Base-by-base conservation (phyloP, 495 filamentous ascomycete species). In the Aspergillus egyptiacus region DNA sequence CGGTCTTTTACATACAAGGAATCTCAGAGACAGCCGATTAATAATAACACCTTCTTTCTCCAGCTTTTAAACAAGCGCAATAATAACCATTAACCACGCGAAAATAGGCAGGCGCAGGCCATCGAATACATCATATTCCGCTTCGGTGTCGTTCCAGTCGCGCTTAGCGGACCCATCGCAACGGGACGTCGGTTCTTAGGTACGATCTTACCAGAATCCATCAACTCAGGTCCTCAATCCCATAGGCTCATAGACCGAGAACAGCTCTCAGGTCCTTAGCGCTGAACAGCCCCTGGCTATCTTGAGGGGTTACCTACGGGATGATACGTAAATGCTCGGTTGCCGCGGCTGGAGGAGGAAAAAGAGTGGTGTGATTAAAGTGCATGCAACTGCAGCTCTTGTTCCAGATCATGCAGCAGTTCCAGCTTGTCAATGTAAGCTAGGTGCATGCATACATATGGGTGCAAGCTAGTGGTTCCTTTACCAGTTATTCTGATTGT, bases 391-490 rank as follows among this genome's bases (percentile, higher is more conserved):
- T 33, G 38, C 40, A 43, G 37, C 30, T 3, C 28, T 44, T 6
- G 39, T 13, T 50, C 39, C 22, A 44, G 48, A 37, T 44, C 30
- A 41, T 48, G 46, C 46, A 48, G 34, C 17, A 30, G 44, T 46
- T 46, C 44, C 25, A 20, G 7, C 9, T 2, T 31, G 7, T 11
- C 18, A 6, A 10, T 38, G 31, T 25, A n/a, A n/a, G n/a, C n/a
- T n/a, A n/a, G 18, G 32, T 36, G 7, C 20, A 39, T 42, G 39
- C 39, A 51, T 51, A 39, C 48, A 51, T 35, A 2, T 37, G 13
- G 23, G 30, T 51, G 48, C 48, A 44, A 25, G 39, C 33, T 44
- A 22, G 28, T 27, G 20, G 40, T 51, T 51, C 48, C 39, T 43
- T 36, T 32, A 50, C 30, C 20, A 36, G 7, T 43, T 13, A 15